phyloP scores from a whole-genome alignment of 163 green algal species.

The Scenedesmus sp. region DNA sequence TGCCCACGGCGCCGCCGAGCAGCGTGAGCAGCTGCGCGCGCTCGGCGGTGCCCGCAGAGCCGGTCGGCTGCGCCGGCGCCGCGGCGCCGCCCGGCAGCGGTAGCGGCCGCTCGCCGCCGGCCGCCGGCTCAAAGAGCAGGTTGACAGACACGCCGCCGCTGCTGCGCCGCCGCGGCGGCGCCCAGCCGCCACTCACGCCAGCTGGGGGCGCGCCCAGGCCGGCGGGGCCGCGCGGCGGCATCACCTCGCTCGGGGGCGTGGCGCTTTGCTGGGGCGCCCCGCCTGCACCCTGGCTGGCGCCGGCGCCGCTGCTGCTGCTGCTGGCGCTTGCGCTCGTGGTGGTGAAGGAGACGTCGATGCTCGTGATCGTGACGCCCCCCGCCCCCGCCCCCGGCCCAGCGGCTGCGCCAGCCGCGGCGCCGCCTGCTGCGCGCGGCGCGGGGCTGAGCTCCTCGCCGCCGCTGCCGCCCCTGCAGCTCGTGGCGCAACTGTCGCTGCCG shows the following conservation, averaged over 20 bases:
- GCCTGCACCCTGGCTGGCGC: not conserved
- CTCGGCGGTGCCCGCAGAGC: not conserved
- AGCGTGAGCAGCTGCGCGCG: not conserved
- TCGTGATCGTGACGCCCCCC: too few relatives aligned
- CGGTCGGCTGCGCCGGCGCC: not conserved
- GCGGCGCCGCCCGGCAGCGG: not conserved
- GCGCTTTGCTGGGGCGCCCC: too few relatives aligned
- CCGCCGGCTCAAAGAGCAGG: slow-evolving; percentile 3
- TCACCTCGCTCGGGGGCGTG: too few relatives aligned
- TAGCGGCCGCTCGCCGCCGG: not conserved
- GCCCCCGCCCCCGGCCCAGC: too few relatives aligned
- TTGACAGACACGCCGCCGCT: not conserved
- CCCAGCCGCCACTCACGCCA: not conserved
- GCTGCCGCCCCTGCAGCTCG: too few relatives aligned
- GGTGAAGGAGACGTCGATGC: too few relatives aligned
- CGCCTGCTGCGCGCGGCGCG: not conserved
- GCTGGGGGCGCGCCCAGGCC: too few relatives aligned
- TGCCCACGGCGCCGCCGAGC: slow-evolving; percentile 7
- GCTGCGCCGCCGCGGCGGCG: not conserved
- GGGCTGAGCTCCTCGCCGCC: not conserved
- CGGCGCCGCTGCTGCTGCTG: not conserved
- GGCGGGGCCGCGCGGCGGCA: too few relatives aligned
- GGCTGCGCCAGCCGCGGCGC: too few relatives aligned
- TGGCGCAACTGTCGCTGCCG: too few relatives aligned
- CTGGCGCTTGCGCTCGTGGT: too few relatives aligned